Base-by-base conservation (phyloP, 2,329 filamentous ascomycete species). In the Neopestalotiopsis sp. region DNA sequence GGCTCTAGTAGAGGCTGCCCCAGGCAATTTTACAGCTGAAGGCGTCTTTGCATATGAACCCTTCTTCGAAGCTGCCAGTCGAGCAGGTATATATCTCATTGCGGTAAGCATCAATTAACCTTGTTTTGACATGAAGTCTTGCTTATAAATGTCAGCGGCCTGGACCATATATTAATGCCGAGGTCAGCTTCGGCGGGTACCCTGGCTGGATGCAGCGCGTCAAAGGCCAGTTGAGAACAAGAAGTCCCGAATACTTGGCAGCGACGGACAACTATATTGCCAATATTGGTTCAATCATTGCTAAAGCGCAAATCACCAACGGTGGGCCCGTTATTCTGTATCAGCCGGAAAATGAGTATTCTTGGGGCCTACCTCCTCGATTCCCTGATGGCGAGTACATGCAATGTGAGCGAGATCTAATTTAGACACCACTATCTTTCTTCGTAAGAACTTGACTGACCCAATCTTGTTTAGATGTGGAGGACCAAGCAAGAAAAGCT, bases 261-360 rank as follows among this genome's bases (percentile, higher is more conserved):
- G 86, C 92, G 0, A 94, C 91, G 0, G 85, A 92, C 67, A 88
- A 89, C 84, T 93, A 92, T 73, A 85, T 88, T 71, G 79, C 83
- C 7, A 83, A 88, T 9, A 85, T 94, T 58, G 88, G 86, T 32
- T 84, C 84, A 7, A 88, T 90, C 5, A 91, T 96, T 72, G 91
- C 92, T 2, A 88, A 90, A 68, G 89, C 88, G 0, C 92, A 95
- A 74, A 94, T 95, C 74, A 95, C 92, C 1, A 92, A 94, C 63
- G 93, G 92, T 0, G 93, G 93, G 0, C 92, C 92, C 0, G 86
- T 95, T 13, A 92, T 95, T 69, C 82, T 95, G 2, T 86, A 91
- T 62, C 93, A 96, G 76, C 91, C 92, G 0, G 93, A 96, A 78
- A 96, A 95, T 71, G 93, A 95, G 77, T 94, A 95, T 75, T 89